These are phyloP conservation scores for Singerocomus inundabilis DNA, from an alignment of 1,284 basidiomycete genomes.

Conservation along the genomic window DNA sequence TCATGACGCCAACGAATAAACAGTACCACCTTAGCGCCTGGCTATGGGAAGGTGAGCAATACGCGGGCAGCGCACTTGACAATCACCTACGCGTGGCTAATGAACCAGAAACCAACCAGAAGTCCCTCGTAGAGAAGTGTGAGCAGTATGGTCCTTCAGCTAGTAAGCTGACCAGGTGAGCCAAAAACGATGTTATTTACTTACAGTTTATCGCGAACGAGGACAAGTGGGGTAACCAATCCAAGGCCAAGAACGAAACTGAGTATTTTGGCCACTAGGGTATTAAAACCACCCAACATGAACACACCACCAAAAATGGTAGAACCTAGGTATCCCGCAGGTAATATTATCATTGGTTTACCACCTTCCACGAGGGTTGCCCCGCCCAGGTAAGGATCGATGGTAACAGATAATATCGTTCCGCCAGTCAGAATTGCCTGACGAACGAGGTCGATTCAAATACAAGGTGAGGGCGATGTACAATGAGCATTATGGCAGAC, in stretches of 20 bases:
- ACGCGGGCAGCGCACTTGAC: constrained; percentile 13
- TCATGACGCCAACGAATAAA: constrained; percentile 79
- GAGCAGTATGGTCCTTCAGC: constrained; percentile 69
- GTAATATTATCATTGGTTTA: constrained; percentile 63
- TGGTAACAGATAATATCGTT: constrained; percentile 70
- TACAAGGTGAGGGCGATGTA: constrained; percentile 8
- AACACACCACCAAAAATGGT: constrained; percentile 76
- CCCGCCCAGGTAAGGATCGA: constrained; percentile 79
- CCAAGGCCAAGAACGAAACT: constrained; percentile 79
- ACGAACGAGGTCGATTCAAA: constrained; percentile 2
- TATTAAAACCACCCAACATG: constrained; percentile 76
- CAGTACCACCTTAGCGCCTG: constrained; percentile 76
- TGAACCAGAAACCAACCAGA: constrained; percentile 81
- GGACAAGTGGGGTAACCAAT: constrained; percentile 66
- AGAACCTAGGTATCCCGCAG: constrained; percentile 77
- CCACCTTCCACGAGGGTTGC: constrained; percentile 76
- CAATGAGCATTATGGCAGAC: not conserved
- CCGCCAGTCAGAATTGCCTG: constrained; percentile 78
- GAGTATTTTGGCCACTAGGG: constrained; percentile 75
- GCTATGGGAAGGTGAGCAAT: constrained; percentile 35
- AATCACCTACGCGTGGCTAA: constrained; percentile 69
- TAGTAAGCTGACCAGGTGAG: constrained; percentile 10
- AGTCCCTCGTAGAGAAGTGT: constrained; percentile 73
- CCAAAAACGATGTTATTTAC: constrained; percentile 28
- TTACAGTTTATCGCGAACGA: constrained; percentile 81